phyloP scores from a whole-genome alignment of 1,284 basidiomycete genomes.

The Leccinum laetum region DNA sequence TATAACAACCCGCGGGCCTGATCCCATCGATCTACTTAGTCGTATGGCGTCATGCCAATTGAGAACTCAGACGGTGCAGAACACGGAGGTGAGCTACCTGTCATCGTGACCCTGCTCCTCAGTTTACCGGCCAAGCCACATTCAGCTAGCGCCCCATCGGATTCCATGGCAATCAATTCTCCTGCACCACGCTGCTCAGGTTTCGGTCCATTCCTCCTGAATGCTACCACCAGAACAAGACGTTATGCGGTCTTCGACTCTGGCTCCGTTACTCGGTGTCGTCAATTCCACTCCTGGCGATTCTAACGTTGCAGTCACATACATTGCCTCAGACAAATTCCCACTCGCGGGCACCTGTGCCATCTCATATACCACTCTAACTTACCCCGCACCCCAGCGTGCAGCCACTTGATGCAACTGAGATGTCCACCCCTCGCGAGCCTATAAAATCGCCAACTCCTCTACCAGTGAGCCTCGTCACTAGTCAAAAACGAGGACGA shows the following conservation, averaged over 20 bases:
- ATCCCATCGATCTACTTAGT: slow-evolving; percentile 34
- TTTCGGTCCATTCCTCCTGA: slow-evolving; percentile 57
- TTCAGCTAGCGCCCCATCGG: slow-evolving; percentile 9
- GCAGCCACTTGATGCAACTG: slow-evolving; percentile 17
- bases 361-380: not conserved
- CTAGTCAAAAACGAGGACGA: slow-evolving; percentile 54
- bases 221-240: slow-evolving; percentile 39
- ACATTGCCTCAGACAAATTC: slow-evolving; percentile 14
- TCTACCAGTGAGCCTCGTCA: slow-evolving; percentile 54
- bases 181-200: slow-evolving; percentile 36
- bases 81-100: slow-evolving; percentile 21
- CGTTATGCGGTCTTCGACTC: slow-evolving; percentile 19
- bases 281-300: not conserved
- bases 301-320: not conserved
- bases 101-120: slow-evolving; percentile 3
- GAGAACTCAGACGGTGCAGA: slow-evolving; percentile 31
- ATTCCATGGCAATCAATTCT: slow-evolving; percentile 36
- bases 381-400: slow-evolving; percentile 7
- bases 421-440: slow-evolving; percentile 30
- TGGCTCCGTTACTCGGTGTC: slow-evolving; percentile 28
- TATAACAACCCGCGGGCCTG: slow-evolving; percentile 37
- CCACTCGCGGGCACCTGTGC: slow-evolving; percentile 15
- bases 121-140: not conserved
- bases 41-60: slow-evolving; percentile 30
- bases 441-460: slow-evolving; percentile 60